Evolutionary conservation across 305 asterid genomes (phyloP).

Genomic region (Solanum hybrid): DNA sequence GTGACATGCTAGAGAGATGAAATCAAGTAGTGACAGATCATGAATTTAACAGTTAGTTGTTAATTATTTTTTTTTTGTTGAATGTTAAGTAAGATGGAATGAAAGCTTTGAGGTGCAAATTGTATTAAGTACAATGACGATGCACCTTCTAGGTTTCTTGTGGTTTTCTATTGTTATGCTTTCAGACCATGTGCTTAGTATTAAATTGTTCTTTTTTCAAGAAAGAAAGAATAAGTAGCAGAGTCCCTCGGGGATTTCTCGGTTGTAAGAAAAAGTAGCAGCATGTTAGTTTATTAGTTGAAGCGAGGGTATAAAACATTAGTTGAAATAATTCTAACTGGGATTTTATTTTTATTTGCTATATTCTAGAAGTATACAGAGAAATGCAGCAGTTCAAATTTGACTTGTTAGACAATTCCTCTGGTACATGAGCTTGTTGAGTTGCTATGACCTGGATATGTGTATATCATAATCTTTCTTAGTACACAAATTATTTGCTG

Average conservation of each 20-base stretch:
- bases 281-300: not conserved
- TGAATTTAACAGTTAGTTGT: not conserved
- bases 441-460: not conserved
- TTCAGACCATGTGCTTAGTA: not conserved
- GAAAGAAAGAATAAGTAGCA: not conserved
- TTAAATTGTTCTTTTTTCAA: not conserved
- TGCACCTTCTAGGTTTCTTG: not conserved
- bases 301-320: not conserved
- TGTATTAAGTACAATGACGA: not conserved
- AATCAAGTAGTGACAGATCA: not conserved
- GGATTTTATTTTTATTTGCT: not conserved
- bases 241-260: not conserved
- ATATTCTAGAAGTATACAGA: not conserved
- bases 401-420: not conserved
- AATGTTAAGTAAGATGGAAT: not conserved
- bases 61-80: not conserved
- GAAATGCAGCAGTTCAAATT: not conserved
- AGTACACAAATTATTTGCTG: not conserved
- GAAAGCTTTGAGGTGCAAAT: not conserved
- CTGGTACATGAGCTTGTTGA: not conserved
- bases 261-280: not conserved
- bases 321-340: not conserved
- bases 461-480: not conserved
- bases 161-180: not conserved
- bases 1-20: not conserved